These are phyloP conservation scores for Laguncularia racemosa DNA, from an alignment of 345 rosid genomes.

Conservation along the genomic window DNA sequence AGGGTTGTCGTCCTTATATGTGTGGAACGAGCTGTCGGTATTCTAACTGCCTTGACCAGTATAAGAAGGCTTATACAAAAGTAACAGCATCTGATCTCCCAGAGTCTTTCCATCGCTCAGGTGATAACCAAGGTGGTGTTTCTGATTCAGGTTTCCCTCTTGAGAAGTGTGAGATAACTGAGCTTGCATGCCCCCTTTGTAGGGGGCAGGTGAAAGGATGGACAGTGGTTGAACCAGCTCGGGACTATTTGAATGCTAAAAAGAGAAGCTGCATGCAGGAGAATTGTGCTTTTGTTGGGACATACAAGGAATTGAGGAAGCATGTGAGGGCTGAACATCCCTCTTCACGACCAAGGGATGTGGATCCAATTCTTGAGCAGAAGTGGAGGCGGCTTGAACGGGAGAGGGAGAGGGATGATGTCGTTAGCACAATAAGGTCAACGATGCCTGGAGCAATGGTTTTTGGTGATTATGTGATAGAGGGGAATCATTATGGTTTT, in stretches of 20 bases:
- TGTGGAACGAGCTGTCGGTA: slow-evolving; percentile 95
- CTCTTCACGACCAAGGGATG: slow-evolving; percentile 58
- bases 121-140: slow-evolving; percentile 11
- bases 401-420: slow-evolving; percentile 61
- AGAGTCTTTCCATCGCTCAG: slow-evolving; percentile 14
- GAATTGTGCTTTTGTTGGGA: slow-evolving; percentile 54
- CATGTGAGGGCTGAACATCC: slow-evolving; percentile 78
- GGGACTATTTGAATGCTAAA: slow-evolving; percentile 53
- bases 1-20: slow-evolving; percentile 98
- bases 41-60: slow-evolving; percentile 93
- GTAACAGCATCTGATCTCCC: slow-evolving; percentile 26
- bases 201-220: slow-evolving; percentile 92
- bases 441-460: slow-evolving; percentile 74
- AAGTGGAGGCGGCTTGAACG: slow-evolving; percentile 74
- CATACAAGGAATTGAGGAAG: slow-evolving; percentile 56
- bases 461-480: slow-evolving; percentile 85
- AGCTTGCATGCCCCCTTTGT: slow-evolving; percentile 78
- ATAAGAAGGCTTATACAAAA: slow-evolving; percentile 76
- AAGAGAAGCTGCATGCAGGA: slow-evolving; percentile 81
- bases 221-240: slow-evolving; percentile 77
- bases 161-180: slow-evolving; percentile 30
- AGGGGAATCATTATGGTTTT: slow-evolving; percentile 37
- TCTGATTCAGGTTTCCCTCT: too few relatives aligned
- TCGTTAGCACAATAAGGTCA: slow-evolving; percentile 67
- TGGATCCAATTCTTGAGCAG: slow-evolving; percentile 62